Evolutionary conservation across 352 stramenopile genomes (phyloP).

Genomic region (Aphanomyces invadans): DNA sequence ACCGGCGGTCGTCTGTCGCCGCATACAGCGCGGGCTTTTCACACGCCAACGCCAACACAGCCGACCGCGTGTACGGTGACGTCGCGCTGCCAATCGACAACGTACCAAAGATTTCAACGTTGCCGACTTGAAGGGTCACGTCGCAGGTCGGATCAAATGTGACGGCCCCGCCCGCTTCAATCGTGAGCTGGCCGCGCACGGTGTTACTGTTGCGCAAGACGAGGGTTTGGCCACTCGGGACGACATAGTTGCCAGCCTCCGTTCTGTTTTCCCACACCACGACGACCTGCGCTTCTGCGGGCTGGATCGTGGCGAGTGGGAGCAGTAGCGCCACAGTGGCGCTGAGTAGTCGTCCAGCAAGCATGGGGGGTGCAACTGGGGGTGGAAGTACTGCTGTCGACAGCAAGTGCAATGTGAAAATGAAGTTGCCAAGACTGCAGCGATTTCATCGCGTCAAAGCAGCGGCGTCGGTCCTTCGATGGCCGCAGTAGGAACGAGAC

Average conservation of each 20-base stretch:
- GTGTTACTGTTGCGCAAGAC: slow-evolving; percentile 31
- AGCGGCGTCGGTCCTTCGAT: too few relatives aligned
- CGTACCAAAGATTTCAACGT: slow-evolving; percentile 30
- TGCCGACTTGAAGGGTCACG: slow-evolving; percentile 26
- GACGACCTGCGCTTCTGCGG: too few relatives aligned
- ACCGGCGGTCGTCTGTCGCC: slow-evolving; percentile 32
- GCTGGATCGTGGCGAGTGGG: not conserved
- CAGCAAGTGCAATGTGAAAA: not conserved
- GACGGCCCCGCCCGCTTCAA: slow-evolving; percentile 26
- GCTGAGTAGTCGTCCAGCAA: not conserved
- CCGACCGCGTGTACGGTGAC: slow-evolving; percentile 32
- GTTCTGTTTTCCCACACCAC: slow-evolving; percentile 1
- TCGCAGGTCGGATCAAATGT: slow-evolving; percentile 27
- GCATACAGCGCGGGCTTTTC: slow-evolving; percentile 13
- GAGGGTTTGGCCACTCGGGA: slow-evolving; percentile 27
- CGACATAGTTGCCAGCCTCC: slow-evolving; percentile 20
- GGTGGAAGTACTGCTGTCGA: not conserved
- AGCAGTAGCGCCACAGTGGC: not conserved
- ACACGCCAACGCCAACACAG: slow-evolving; percentile 35
- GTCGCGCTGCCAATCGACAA: slow-evolving; percentile 31
- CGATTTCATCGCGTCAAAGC: too few relatives aligned
- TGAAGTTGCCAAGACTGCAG: not conserved
- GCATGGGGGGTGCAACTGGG: not conserved
- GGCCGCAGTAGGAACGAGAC: not conserved
- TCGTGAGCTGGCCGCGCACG: slow-evolving; percentile 27